A percentile compares a stretch with the other conserved stretches of the same genome.
phyloP scores from a whole-genome alignment of 2,329 filamentous ascomycete species.

The Pseudophaeomoniella oleicola region DNA sequence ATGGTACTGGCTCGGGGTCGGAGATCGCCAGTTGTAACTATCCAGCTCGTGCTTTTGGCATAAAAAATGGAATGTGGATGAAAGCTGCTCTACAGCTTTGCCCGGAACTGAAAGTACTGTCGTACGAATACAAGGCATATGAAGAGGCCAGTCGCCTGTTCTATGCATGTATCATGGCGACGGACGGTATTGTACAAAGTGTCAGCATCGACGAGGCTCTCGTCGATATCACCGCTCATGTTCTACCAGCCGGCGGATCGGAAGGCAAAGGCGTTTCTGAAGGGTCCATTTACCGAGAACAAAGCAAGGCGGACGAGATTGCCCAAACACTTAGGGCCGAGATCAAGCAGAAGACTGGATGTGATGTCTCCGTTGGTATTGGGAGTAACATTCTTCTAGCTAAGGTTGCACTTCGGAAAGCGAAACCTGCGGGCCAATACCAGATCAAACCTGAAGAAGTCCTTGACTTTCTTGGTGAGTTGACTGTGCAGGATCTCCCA shows the following conservation, averaged over 20 bases:
- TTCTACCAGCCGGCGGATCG: conserved; percentile 50
- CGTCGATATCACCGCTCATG: conserved; percentile 62
- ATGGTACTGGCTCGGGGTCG: conserved; percentile 69
- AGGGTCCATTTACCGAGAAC: conserved; percentile 59
- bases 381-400: conserved; percentile 82
- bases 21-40: conserved; percentile 99
- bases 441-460: conserved; percentile 74
- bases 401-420: conserved; percentile 77
- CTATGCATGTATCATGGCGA: conserved; percentile 66
- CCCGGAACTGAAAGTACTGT: conserved; percentile 73
- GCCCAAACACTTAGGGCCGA: conserved; percentile 51
- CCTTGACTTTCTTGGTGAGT: conserved; percentile 58
- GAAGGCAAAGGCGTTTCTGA: conserved; percentile 52
- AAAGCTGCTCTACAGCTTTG: conserved; percentile 71
- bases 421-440: conserved; percentile 87
- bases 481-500: conserved; percentile 69
- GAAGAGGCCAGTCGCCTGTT: conserved; percentile 82
- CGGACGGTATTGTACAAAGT: conserved; percentile 79
- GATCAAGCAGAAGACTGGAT: conserved; percentile 63
- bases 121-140: conserved; percentile 90
- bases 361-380: conserved; percentile 83
- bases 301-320: conserved; percentile 61
- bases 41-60: conserved; percentile 65
- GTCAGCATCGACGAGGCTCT: conserved; percentile 95
- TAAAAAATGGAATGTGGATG: conserved; percentile 99